Base-by-base conservation (phyloP, 306 rosid species). In the Begonia fuchsioides region DNA sequence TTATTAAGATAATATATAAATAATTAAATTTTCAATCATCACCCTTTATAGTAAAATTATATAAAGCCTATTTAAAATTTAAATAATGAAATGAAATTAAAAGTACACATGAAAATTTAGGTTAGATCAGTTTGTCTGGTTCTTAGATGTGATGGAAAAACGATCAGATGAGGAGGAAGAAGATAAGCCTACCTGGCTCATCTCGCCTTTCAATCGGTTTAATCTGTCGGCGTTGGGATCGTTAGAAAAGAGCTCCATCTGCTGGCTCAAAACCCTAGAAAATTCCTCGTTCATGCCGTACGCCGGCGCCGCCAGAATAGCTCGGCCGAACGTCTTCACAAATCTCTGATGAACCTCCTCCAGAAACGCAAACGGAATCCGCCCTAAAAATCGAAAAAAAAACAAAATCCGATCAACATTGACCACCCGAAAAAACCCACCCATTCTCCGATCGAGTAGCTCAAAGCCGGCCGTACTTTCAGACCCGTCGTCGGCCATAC, bases 201-300 rank as follows among this genome's bases (percentile, higher is more conserved):
- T 82, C 78, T 82, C 93, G 60, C 93, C 93, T 73, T 75, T 75
- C 32, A 82, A 68, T 9, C 93, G 74, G 58, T 78, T 78, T 38
- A 82, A 67, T 67, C 83, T 68, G 58, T 82, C 93, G 16, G 93
- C 84, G 58, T 82, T 82, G 16, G 87, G 93, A 56, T 82, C 87
- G 50, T 18, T 82, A 9, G 93, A 78, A 61, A 63, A 78, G 65
- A 76, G 74, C 58, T 81, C 93, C 66, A 81, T 81, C 53, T 81
- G 86, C 62, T 74, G 93, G 52, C 63, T 77, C 47, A 82, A 68
- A 70, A 78, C 65, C 71, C 93, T 76, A 11, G 87, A 82, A 44
- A 82, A 82, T 40, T 82, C 93, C 6, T 78, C 93, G 47, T 82
- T 82, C 93, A 82, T 82, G 13, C 67, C 87, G 53, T 82, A 82